Evolutionary conservation across 2,329 filamentous ascomycete genomes (phyloP), one percentile per base, ranked within the genome.

Genomic region (Neoscytalidium dimidiatum): DNA sequence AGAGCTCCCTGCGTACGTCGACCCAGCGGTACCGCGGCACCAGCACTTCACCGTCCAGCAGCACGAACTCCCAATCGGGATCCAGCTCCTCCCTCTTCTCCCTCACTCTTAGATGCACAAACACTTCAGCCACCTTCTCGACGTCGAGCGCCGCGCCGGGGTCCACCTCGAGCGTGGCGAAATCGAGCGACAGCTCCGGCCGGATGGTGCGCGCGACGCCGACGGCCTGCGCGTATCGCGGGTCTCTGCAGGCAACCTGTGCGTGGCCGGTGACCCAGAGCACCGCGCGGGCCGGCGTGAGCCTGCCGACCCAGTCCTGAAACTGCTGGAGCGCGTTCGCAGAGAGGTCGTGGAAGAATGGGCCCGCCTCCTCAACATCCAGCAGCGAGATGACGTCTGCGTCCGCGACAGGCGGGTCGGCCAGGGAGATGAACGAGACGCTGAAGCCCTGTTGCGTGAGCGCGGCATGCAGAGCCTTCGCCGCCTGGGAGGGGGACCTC

Each of bases 131-230:
- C 26, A 31, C 13, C 33, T 14, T 57, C 4, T 44, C n/a, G 11
- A 6, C 19, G 1, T 28, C 28, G 33, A 13, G 14, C 41, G 21
- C 21, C 17, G 31, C 11, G 31, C 7, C 17, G 62, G 57, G 23
- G n/a, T 72, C 68, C 0, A 68, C 41, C 53, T 74, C 69, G 3
- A 51, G 64, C 0, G 72, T 75, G 1, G 71, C 74, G 51, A 78
- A 69, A 28, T 71, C 68, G 0, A 73, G 44, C 0, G 46, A 19
- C 38, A 72, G 41, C 64, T 79, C 77, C 0, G 67, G 62, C 0
- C 76, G 72, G 7, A 76, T 67, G 0, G 70, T 71, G 3, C 77
- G 68, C 2, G 73, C 69, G 1, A 73, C 29, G 7, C 77, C 77
- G 5, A 73, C 41, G 4, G 72, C 67, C 31, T 72, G 71, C 0